Base-by-base conservation (phyloP, 2,329 filamentous ascomycete genomes). In the Seiridium unicorne region DNA sequence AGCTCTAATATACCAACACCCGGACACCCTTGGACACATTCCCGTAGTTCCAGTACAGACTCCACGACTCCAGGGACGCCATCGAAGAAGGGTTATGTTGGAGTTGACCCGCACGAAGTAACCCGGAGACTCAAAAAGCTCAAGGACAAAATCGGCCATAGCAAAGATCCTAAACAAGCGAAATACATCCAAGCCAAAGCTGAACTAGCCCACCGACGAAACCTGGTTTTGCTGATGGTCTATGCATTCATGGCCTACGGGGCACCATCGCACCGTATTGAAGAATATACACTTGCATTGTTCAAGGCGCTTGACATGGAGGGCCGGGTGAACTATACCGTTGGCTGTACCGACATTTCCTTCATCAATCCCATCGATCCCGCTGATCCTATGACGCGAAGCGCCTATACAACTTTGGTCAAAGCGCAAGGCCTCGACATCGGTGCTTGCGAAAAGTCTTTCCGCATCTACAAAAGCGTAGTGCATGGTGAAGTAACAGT, bases 351-450 rank as follows among this genome's bases (percentile, higher is more conserved):
- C 3, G 62, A 63, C 31, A 63, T 63, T 3, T 62, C 58, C 46
- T 63, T 63, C 44, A 61, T 38, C 42, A 59, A 51, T 9, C 55
- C 55, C 7, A 36, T 58, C 3, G 55, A 58, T 34, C 55, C 55
- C 1, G 32, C 32, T 26, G 62, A 63, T 34, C 62, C 62, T 8
- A 44, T 63, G 31, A 63, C 58, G 8, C 48, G 62, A 44, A 58
- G 59, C 35, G 62, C 62, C 3, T 63, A 63, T 35, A 63, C 62
- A 3, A 63, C 62, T 44, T 44, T 63, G 11, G 62, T 63, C 46
- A 63, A 63, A 31, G 62, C 62, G 4, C 57, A 62, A 26, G 62
- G 62, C 4, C 62, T 63, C n/a, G 62, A 63, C 31, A 60, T 63
- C 44, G 62, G 62, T 10, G 58, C 62, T 6, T 63, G 62, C 48